A percentile compares a stretch with the other conserved stretches of the same genome.
Evolutionary conservation across 306 rosid species (phyloP).

Genomic region (Acacia melanoxylon): DNA sequence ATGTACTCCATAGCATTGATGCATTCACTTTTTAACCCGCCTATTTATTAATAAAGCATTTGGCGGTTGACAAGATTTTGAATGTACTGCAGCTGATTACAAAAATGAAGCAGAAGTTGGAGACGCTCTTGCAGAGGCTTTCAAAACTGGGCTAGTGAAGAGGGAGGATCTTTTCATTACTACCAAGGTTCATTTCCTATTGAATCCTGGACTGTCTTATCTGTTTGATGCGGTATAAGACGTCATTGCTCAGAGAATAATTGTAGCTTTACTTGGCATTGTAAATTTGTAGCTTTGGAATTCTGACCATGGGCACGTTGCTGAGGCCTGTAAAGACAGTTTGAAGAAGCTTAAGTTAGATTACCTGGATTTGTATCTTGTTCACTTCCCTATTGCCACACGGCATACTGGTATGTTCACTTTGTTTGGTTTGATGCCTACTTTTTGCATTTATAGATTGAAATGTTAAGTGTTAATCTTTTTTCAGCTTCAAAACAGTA

Average conservation of each 20-base stretch:
- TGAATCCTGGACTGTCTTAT: not conserved
- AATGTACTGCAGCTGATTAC: slow-evolving; percentile 68
- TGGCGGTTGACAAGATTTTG: slow-evolving; percentile 22
- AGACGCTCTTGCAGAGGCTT: slow-evolving; percentile 74
- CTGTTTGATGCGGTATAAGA: slow-evolving; percentile 4
- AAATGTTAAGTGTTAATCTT: not conserved
- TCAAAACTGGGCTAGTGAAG: slow-evolving; percentile 65
- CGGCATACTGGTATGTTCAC: slow-evolving; percentile 64
- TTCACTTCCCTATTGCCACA: slow-evolving; percentile 83
- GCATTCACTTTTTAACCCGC: not conserved
- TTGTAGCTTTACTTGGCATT: slow-evolving; percentile 6
- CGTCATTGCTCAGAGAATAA: slow-evolving; percentile 4
- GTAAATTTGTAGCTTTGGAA: slow-evolving; percentile 83
- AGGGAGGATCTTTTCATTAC: slow-evolving; percentile 90
- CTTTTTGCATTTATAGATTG: not conserved
- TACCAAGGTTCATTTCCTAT: slow-evolving; percentile 58
- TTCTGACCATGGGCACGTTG: slow-evolving; percentile 92
- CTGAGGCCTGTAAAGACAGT: slow-evolving; percentile 87
- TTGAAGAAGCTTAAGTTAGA: slow-evolving; percentile 79
- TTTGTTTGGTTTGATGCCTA: not conserved
- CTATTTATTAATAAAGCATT: not conserved
- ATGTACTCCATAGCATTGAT: not conserved
- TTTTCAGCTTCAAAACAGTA: not conserved
- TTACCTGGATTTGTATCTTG: slow-evolving; percentile 81
- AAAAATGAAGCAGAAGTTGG: slow-evolving; percentile 84